Evolutionary conservation across 1,284 basidiomycete genomes (phyloP).

Genomic region (Ustilago hordei): DNA sequence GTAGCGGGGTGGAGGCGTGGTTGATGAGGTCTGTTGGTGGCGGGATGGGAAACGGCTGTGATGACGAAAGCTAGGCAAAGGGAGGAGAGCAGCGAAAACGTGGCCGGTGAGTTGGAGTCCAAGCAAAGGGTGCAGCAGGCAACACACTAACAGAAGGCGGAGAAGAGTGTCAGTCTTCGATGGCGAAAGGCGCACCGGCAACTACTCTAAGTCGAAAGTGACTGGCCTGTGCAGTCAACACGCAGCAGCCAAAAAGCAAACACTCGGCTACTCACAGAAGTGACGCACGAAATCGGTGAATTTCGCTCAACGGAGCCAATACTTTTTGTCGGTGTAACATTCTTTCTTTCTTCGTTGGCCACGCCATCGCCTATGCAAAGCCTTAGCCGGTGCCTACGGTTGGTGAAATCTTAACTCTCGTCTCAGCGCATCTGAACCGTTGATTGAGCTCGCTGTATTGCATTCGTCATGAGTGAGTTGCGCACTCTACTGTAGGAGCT

Average conservation of each 20-base stretch:
- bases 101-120: slow-evolving; percentile 7
- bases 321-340: too few species aligned
- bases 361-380: background rate
- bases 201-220: too few species aligned
- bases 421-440: too few species aligned
- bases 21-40: background rate
- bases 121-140: background rate
- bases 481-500: too few species aligned
- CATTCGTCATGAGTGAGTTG: too few species aligned
- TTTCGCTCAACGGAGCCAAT: too few species aligned
- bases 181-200: background rate
- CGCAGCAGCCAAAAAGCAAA: too few species aligned
- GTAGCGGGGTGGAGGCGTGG: background rate
- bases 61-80: background rate
- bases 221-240: too few species aligned
- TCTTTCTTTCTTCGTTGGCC: too few species aligned
- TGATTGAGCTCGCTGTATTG: too few species aligned
- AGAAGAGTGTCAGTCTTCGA: background rate
- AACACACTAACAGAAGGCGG: background rate
- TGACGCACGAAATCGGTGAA: too few species aligned
- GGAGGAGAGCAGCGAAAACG: slow-evolving; percentile 9
- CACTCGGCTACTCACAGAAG: too few species aligned
- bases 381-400: background rate
- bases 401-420: background rate
- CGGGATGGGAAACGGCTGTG: background rate